Conservation (phyloP, 2,329 filamentous ascomycete genomes). For the Fusarium penzigii region DNA sequence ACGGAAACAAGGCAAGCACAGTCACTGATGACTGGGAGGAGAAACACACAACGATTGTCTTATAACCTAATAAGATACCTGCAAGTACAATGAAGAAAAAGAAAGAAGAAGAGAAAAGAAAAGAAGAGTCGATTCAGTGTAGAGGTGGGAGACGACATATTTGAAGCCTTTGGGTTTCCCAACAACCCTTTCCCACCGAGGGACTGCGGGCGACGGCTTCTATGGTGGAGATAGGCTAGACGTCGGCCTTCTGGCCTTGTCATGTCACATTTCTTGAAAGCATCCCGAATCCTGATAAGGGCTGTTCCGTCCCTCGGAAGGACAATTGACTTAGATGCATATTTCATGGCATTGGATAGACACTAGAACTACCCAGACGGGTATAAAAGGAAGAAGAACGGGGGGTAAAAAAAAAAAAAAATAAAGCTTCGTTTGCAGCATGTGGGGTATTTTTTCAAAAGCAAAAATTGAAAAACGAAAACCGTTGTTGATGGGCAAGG, state of each 20-base stretch:
- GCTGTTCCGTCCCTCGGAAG: not conserved
- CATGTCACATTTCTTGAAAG: conserved; percentile 10
- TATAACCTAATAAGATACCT: conserved; percentile 7
- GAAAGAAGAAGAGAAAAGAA: conserved; percentile 5
- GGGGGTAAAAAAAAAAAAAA: conserved; percentile 2
- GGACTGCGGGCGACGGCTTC: conserved; percentile 12
- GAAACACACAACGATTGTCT: not conserved
- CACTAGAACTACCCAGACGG: too few relatives aligned
- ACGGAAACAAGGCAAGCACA: conserved; percentile 10
- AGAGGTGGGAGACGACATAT: conserved; percentile 28
- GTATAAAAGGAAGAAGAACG: not conserved
- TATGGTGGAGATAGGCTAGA: conserved; percentile 14
- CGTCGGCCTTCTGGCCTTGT: conserved; percentile 10
- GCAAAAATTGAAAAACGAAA: not conserved
- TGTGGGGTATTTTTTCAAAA: conserved; percentile 22
- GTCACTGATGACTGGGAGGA: conserved; percentile 3
- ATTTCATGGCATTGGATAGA: too few relatives aligned
- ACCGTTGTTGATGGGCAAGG: conserved; percentile 6
- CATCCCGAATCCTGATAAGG: conserved; percentile 25
- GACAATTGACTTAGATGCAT: too few relatives aligned
- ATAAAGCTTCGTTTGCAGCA: conserved; percentile 27
- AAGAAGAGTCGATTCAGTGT: conserved; percentile 1
- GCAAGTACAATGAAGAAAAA: conserved; percentile 4
- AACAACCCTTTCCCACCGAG: too few relatives aligned
- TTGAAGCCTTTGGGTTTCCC: conserved; percentile 17